Base-by-base conservation (phyloP, 768 basidiomycete genomes). In the Punctularia strigosozonata region DNA sequence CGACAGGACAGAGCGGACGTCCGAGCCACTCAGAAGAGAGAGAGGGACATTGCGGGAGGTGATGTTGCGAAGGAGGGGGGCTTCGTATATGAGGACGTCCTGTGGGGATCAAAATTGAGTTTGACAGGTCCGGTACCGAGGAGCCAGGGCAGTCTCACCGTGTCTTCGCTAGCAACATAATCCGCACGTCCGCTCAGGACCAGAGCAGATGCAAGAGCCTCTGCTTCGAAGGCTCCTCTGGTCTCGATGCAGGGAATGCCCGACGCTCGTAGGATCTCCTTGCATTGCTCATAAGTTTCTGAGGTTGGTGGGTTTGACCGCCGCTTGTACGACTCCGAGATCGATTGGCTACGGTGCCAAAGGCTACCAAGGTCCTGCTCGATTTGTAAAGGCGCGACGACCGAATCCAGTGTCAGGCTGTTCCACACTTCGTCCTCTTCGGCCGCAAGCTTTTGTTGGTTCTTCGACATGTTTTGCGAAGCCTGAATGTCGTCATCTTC, bases 101-200 rank as follows among this genome's bases (percentile, higher is more conserved):
- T 85, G 46, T 5, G 21, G 14, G 28, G 42, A 36, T 23, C n/a
- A n/a, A n/a, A n/a, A n/a, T n/a, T n/a, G n/a, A n/a, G n/a, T n/a
- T n/a, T n/a, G n/a, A n/a, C n/a, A n/a, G n/a, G n/a, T n/a, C n/a
- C n/a, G n/a, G n/a, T n/a, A n/a, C n/a, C n/a, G 21, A 25, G 14
- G 32, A 24, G 32, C 18, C 5, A 13, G n/a, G 40, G n/a, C 19
- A 23, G 15, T 42, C 69, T 25, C 52, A 84, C 82, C 18, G 85
- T 86, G 55, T 95, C 91, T 60, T 95, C 91, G 46, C 84, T 92
- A 4, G 75, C 85, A 15, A 94, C 91, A 51, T 74, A 90, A 58
- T 95, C 89, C 0, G 86, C 90, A 32, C 68, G 51, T 2, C 91
- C 90, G 21, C 71, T 62, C 13, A 77, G 49, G 8, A 86, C 88